Evolutionary conservation across 2,329 filamentous ascomycete species (phyloP).

Genomic region (Neospermospora avenae): DNA sequence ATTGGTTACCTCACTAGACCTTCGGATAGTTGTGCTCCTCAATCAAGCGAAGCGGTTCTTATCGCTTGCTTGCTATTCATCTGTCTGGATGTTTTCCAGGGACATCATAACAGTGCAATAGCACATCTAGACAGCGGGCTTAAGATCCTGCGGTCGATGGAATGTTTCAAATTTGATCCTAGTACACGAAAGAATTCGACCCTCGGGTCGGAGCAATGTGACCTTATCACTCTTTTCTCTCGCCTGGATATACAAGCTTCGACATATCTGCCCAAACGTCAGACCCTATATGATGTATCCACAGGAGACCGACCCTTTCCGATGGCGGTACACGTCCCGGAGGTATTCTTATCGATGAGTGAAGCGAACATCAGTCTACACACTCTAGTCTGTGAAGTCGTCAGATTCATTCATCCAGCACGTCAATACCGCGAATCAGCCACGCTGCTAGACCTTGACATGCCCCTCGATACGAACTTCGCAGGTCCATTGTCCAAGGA

Average conservation of each 20-base stretch:
- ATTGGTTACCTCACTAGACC: slow-evolving; percentile 42
- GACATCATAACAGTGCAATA: slow-evolving; percentile 21
- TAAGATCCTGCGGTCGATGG: slow-evolving; percentile 25
- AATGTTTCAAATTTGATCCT: neutral
- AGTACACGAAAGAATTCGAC: neutral
- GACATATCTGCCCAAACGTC: slow-evolving; percentile 15
- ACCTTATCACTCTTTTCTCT: neutral
- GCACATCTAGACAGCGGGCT: slow-evolving; percentile 23
- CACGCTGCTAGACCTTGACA: neutral
- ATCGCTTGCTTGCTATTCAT: slow-evolving; percentile 62
- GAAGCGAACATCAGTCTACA: slow-evolving; percentile 1
- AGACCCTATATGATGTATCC: neutral
- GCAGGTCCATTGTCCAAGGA: neutral
- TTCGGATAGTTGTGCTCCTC: slow-evolving; percentile 39
- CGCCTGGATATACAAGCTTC: slow-evolving; percentile 5
- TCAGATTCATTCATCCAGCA: neutral
- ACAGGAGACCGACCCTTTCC: neutral
- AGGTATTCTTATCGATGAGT: neutral
- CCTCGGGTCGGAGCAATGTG: neutral
- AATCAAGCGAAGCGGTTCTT: slow-evolving; percentile 48
- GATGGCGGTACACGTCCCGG: neutral
- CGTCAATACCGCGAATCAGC: neutral
- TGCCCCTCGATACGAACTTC: neutral
- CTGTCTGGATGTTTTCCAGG: slow-evolving; percentile 51
- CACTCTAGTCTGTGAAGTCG: neutral